Base-by-base conservation (phyloP, 805 yeast genomes). In the Ogataea neopini region DNA sequence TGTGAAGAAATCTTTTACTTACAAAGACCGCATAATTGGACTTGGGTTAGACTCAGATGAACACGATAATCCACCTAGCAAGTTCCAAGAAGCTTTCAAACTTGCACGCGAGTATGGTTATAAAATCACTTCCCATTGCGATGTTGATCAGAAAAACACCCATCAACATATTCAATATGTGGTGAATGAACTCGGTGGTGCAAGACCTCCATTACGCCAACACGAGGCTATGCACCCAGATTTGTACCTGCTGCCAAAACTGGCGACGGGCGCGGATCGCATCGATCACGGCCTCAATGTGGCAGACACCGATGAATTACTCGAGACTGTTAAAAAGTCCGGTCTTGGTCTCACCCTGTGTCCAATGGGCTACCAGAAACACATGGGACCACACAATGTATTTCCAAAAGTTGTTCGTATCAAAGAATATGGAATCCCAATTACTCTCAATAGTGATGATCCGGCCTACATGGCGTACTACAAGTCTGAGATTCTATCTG, bases 251-350 rank as follows among this genome's bases (percentile, higher is more conserved):
- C 22, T 35, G 10, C 52, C 57, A 15, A 28, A 23, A 13, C 42
- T 43, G 22, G 23, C 47, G 2, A 29, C 52, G 2, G 60, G 60
- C 3, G 77, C 72, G 22, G 63, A 71, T 32, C 66, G 78, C 55
- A 73, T 73, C 43, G 78, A 74, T 53, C 78, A 74, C 51, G 77
- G 78, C 4, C 64, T 74, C 48, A 71, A 73, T 54, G 61, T 70
- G 6, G 58, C 64, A 9, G 68, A 73, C 19, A 58, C 48, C 19
- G 62, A 58, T 4, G 69, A 60, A 15, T 59, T 74, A 45, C 50
- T 74, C 62, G 53, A 59, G 8, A 53, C 71, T 39, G 66, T 73
- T 51, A 71, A 71, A 4, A 49, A 51, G 2, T 54, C 63, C 43
- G 56, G 65, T 43, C 59, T 69, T 35, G 61, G 74, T 57, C 61